Evolutionary conservation across 768 basidiomycete species (phyloP).

Genomic region (Pleurotus citrinopileatus): DNA sequence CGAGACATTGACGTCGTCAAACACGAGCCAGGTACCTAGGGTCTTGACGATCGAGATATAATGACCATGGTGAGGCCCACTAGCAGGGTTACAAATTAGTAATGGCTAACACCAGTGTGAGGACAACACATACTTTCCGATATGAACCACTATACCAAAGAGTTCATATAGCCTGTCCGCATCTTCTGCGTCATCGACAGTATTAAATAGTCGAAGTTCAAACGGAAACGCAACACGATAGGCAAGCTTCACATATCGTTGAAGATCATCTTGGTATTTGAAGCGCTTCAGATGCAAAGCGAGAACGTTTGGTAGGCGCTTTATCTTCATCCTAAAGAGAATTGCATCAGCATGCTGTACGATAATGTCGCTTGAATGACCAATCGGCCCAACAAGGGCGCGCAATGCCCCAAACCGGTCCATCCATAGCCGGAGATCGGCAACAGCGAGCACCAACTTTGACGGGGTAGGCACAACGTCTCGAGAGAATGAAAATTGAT

Average conservation of each 20-base stretch:
- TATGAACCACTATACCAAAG: conserved; percentile 98
- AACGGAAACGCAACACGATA: conserved; percentile 97
- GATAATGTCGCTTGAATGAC: neutral
- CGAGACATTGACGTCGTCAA: conserved; percentile 94
- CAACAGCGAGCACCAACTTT: neutral
- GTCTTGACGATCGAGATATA: conserved; percentile 95
- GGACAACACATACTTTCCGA: conserved; percentile 66
- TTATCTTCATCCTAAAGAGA: conserved; percentile 90
- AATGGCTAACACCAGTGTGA: conserved; percentile 8
- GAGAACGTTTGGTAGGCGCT: conserved; percentile 91
- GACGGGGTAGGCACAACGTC: too few species aligned
- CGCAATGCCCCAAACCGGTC: neutral
- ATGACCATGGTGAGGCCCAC: conserved; percentile 98
- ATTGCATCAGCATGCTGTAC: conserved; percentile 6
- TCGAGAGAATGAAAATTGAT: neutral
- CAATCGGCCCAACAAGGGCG: conserved; percentile 1
- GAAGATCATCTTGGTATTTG: conserved; percentile 94
- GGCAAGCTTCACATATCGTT: conserved; percentile 90
- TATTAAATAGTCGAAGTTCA: conserved; percentile 94
- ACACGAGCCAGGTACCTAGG: conserved; percentile 81
- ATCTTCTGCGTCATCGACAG: conserved; percentile 88
- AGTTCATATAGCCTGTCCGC: conserved; percentile 92
- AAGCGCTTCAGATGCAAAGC: conserved; percentile 97
- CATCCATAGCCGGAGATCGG: neutral
- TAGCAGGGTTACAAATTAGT: conserved; percentile 28